Evolutionary conservation across 2,329 filamentous ascomycete species (phyloP).

Genomic region (Colletotrichum limetticola): DNA sequence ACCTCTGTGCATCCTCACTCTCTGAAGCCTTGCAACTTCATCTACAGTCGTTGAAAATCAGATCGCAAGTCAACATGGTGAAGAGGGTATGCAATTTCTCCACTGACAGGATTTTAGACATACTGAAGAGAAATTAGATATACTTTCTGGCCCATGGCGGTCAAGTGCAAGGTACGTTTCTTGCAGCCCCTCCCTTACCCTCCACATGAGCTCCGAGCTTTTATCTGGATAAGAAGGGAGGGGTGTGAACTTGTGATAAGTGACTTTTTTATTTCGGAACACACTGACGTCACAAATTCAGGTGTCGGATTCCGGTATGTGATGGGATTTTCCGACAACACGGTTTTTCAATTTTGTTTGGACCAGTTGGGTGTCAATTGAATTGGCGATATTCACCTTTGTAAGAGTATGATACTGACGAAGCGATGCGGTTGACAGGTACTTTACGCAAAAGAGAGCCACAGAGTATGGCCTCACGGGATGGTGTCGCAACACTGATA

Average conservation of each 20-base stretch:
- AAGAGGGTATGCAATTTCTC: conserved; percentile 46
- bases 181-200: conserved; percentile 53
- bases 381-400: not conserved
- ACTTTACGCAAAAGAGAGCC: conserved; percentile 66
- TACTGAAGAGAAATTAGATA: conserved; percentile 52
- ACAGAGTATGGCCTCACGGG: conserved; percentile 63
- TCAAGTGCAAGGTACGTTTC: conserved; percentile 70
- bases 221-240: conserved; percentile 18
- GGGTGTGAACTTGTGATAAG: conserved; percentile 3
- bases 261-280: not conserved
- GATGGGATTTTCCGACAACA: not conserved
- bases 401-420: not conserved
- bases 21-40: not conserved
- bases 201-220: conserved; percentile 45
- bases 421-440: conserved; percentile 47
- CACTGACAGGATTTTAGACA: not conserved
- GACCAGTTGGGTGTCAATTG: not conserved
- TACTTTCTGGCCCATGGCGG: conserved; percentile 74
- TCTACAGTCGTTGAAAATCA: not conserved
- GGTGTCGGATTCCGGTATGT: conserved; percentile 67
- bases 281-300: conserved; percentile 46
- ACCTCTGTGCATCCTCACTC: conserved; percentile 3
- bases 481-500: conserved; percentile 69
- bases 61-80: conserved; percentile 39
- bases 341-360: not conserved